Base-by-base conservation (phyloP, 805 yeast species). In the Priceomyces haplophilus region DNA sequence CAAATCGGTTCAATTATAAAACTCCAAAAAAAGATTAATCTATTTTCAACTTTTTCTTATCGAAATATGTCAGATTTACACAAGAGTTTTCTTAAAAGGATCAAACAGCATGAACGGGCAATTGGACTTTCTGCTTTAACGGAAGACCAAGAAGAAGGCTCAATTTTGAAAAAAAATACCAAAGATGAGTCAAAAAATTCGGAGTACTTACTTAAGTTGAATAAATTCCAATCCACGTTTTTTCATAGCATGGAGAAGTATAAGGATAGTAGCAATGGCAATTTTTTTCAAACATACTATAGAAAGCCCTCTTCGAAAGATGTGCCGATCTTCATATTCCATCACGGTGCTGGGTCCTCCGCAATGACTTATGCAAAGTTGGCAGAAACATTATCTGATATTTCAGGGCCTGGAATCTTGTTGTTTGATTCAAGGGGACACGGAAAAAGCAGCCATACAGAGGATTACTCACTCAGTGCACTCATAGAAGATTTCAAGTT, bases 331-430 rank as follows among this genome's bases (percentile, higher is more conserved):
- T 80, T 86, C 51, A 65, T 93, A 1, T 80, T 82, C 51, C 93
- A 88, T 50, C 99, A 93, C 61, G 99, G 99, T 2, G 97, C 97
- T 1, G 99, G 98, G 0, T 89, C 97, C 0, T 78, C 87, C 1
- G 88, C 85, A 0, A 66, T 87, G 64, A 75, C 97, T 1, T 93
- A 86, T 66, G 85, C 87, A 0, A 58, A 67, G 19, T 53, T 88
- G 18, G 62, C 77, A 1, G 53, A 51, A 6, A 11, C 55, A 54
- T 18, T 58, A 21, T 34, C 27, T n/a, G 31, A 30, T 7, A 37
- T 11, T 7, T 17, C 55, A 62, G 44, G 39, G 44, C 16, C 34
- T 37, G 96, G 91, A 0, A 57, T 85, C 2, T 72, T 90, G 37
- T 59, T 83, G 0, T 88, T 78, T 61, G 98, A 93, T 62, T 77